Percentiles rank a stretch among this genome's conserved stretches.
Evolutionary conservation across 108 stramenopile genomes (phyloP).

Genomic region (Nitzschia sp.): DNA sequence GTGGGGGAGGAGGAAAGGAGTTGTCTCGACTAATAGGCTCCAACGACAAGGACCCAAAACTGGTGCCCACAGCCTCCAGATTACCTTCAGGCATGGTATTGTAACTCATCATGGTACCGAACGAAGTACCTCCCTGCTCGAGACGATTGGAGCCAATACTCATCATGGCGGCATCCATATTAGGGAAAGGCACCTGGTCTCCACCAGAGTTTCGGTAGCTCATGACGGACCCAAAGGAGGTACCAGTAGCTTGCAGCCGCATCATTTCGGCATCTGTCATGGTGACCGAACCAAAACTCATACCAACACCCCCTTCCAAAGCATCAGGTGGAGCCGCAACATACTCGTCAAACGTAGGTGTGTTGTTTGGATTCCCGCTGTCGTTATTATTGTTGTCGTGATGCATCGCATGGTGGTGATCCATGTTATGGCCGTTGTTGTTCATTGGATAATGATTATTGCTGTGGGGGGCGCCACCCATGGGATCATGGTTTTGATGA

Average conservation of each 20-base stretch:
- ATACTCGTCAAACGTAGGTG: constrained; percentile 32
- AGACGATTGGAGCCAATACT: constrained; percentile 27
- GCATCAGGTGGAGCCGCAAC: constrained; percentile 33
- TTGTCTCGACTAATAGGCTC: constrained; percentile 12
- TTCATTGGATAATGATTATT: constrained; percentile 8
- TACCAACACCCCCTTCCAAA: constrained; percentile 24
- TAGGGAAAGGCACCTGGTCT: constrained; percentile 30
- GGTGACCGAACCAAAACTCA: constrained; percentile 49
- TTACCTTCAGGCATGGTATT: constrained; percentile 39
- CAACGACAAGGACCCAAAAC: constrained; percentile 48
- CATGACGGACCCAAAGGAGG: constrained; percentile 42
- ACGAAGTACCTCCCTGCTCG: constrained; percentile 33
- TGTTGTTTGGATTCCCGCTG: neutral
- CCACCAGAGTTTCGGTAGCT: neutral
- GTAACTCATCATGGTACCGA: constrained; percentile 44
- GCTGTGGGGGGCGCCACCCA: neutral
- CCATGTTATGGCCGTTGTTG: constrained; percentile 1
- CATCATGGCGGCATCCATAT: constrained; percentile 45
- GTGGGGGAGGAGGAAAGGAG: constrained; percentile 10
- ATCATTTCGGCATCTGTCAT: constrained; percentile 34
- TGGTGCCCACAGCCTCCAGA: constrained; percentile 48
- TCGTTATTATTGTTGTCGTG: constrained; percentile 21
- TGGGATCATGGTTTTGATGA: neutral
- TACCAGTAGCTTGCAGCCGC: constrained; percentile 24
- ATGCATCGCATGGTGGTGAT: neutral